Base-by-base conservation (phyloP, 2,329 filamentous ascomycete species). In the Ophiostoma tasmaniense region DNA sequence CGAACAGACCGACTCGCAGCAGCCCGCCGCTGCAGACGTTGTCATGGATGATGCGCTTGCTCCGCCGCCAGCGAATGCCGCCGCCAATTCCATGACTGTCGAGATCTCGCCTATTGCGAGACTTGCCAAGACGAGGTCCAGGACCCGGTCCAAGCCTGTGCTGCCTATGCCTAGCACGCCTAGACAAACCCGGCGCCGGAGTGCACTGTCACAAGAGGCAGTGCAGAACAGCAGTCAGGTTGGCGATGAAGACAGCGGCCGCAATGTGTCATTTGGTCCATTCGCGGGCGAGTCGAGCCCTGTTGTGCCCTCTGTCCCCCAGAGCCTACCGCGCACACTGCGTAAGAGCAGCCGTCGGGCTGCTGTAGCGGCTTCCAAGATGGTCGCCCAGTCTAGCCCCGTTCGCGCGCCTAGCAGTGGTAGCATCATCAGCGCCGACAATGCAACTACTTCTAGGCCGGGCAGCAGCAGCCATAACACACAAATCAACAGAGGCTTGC, bases 331-430 rank as follows among this genome's bases (percentile, higher is more conserved):
- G 14, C 66, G 68, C 5, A 45, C 30, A 6, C 42, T 37, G n/a
- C 66, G 55, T 17, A 70, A 33, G 55, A 55, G 45, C 52, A 50
- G n/a, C 66, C 59, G 35, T 22, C 55, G 50, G 7, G 35, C 65
- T 17, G n/a, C 37, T n/a, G 37, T 14, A 33, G 33, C 59, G 1
- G 20, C 39, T 3, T 22, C 65, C 33, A 68, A 14, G 64, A 1
- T 20, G 14, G 67, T 64, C 0, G 68, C 67, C 14, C 62, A 69
- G 70, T 72, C 71, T n/a, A 71, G 70, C 35, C 70, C 71, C 1
- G 33, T 70, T 2, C 66, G 67, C 17, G 33, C 66, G 2, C 30
- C 66, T 10, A 28, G 35, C 35, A 69, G 66, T 64, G 11, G 3
- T 45, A 66, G 33, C 42, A 67, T 28, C 14, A 52, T 3, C 37